Evolutionary conservation across 1,139 yeast genomes (phyloP), one percentile per base, ranked within the genome.

Genomic region (Taphrina populina): DNA sequence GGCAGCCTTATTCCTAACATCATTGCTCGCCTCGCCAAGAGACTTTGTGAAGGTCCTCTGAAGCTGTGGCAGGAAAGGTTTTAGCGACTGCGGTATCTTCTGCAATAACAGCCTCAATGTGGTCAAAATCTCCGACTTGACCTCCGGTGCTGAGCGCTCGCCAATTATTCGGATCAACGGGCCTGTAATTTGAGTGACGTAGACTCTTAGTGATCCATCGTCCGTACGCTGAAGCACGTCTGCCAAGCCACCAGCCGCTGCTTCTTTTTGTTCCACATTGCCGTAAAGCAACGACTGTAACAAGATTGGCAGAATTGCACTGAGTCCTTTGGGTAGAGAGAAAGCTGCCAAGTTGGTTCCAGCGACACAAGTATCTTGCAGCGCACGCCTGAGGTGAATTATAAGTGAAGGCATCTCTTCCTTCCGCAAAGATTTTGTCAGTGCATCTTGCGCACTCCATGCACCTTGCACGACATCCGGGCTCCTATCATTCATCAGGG

Each of bases 141-240:
- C 87, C 63, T 88, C 95, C 61, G 95, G 78, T 29, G 83, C 79
- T 63, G 87, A 92, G 69, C 95, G 82, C 71, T 94, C 99, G 65
- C 99, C 98, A 68, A 92, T 87, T 58, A 90, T 95, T 77, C 99
- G 88, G 72, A 94, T 94, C 68, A 94, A 78, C 46, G 98, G 98
- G 72, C 99, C 99, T 33, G 96, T 90, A 62, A 94, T 87, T 40
- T 83, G 82, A 8, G 98, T 92, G 23, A 95, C 96, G 70, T 83
- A 86, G 36, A 96, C 88, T 69, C 82, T 86, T 70, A 94, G 79
- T 63, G 79, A 78, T 29, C 78, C 80, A 4, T 94, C 81, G 32
- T 95, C 95, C 0, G 97, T 87, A 67, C 88, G 83, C 53, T 83
- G 86, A 58, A 90, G 85, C 61, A 92, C 74, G 65, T 84, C 94